These are phyloP conservation scores for Metrosideros polymorpha DNA, from an alignment of 441 rosid species.

Conservation along the genomic window DNA sequence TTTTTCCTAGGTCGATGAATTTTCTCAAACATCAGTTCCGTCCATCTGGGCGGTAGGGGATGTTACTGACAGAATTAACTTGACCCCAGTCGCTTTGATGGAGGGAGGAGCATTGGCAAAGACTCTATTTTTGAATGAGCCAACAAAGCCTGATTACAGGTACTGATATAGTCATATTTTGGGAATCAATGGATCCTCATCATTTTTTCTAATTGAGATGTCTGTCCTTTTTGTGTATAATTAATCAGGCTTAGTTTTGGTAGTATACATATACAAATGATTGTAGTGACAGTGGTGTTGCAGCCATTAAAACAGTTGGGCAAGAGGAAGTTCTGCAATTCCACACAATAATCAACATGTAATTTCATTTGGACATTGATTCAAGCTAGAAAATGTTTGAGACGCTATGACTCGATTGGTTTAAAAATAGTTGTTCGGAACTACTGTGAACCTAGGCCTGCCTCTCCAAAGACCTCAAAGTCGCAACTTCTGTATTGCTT, in stretches of 20 bases:
- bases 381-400: background rate
- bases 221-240: background rate
- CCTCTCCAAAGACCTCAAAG: background rate
- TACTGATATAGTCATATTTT: constrained; percentile 7
- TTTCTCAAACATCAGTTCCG: constrained; percentile 67
- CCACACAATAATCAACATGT: background rate
- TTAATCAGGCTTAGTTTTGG: background rate
- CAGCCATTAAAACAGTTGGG: background rate
- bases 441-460: background rate
- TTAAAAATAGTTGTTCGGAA: background rate
- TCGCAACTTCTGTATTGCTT: background rate
- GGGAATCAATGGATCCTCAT: background rate
- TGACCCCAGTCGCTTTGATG: constrained; percentile 98
- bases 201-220: background rate
- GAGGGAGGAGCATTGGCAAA: constrained; percentile 95
- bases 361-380: background rate
- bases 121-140: constrained; percentile 62
- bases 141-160: constrained; percentile 87
- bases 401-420: background rate
- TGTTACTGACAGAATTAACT: constrained; percentile 80
- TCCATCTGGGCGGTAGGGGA: constrained; percentile 98
- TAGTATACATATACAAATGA: background rate
- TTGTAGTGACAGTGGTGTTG: background rate
- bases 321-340: background rate
- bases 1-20: constrained; percentile 74